phyloP scores from a whole-genome alignment of 1,284 basidiomycete species.

The Ustilago vetiveriae region DNA sequence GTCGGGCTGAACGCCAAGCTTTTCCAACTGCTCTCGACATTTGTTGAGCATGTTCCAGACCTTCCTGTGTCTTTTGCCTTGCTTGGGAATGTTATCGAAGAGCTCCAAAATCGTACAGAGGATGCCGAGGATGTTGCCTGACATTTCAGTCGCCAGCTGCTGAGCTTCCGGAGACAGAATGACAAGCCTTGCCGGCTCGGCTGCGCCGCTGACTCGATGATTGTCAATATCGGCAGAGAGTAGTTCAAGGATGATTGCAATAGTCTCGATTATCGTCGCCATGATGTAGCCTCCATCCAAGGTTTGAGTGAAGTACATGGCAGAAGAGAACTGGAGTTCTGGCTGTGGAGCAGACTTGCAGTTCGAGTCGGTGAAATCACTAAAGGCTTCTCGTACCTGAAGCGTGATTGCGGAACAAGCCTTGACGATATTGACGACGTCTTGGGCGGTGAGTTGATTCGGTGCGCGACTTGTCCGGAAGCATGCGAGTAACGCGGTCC shows the following conservation, averaged over 20 bases:
- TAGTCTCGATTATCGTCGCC: slow-evolving; percentile 19
- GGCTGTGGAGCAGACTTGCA: too few species aligned
- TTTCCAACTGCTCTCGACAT: slow-evolving; percentile 3
- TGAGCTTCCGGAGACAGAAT: background rate
- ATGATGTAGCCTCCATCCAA: background rate
- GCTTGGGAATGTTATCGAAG: slow-evolving; percentile 14
- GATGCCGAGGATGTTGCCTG: slow-evolving; percentile 18
- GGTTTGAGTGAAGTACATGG: background rate
- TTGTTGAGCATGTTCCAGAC: background rate
- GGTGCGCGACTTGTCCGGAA: background rate
- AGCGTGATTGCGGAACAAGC: slow-evolving; percentile 13
- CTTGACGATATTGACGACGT: slow-evolving; percentile 8
- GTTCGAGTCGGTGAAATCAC: too few species aligned
- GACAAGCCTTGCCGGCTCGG: background rate
- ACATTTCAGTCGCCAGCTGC: slow-evolving; percentile 1
- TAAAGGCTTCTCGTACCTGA: slow-evolving; percentile 17
- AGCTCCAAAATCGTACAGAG: slow-evolving; percentile 13
- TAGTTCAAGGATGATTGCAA: slow-evolving; percentile 5
- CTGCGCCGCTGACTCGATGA: background rate
- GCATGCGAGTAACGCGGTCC: slow-evolving; percentile 15
- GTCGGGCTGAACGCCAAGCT: slow-evolving; percentile 13
- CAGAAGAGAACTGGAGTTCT: background rate
- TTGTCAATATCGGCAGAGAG: background rate
- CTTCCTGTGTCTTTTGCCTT: background rate
- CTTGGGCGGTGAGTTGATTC: background rate